Conservation (phyloP, 176 grass and related monocot species). For the Oryza meyeriana region DNA sequence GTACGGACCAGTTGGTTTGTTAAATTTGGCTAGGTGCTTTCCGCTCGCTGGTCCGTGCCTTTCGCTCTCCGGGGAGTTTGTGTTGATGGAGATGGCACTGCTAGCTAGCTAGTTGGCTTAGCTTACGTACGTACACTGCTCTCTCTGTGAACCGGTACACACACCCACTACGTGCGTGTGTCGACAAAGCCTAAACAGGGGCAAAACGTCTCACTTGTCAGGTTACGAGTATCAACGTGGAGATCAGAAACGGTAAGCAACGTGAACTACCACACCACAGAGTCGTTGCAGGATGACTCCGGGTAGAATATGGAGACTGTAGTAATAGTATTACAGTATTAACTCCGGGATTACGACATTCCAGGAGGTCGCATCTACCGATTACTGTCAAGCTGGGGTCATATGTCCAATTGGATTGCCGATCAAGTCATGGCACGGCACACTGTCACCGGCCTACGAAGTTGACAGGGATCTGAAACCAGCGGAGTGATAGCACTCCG, state of each 20-base stretch:
- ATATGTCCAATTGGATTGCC: slow-evolving; percentile 2
- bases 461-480: slow-evolving; percentile 32
- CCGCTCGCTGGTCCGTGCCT: background rate
- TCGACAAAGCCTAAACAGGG: background rate
- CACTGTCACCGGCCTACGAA: background rate
- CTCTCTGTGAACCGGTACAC: background rate
- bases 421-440: slow-evolving; percentile 16
- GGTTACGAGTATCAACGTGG: background rate
- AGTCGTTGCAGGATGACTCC: background rate
- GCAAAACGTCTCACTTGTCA: background rate
- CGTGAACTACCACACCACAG: background rate
- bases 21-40: slow-evolving; percentile 1
- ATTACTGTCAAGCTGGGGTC: background rate
- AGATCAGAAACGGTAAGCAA: too few species aligned
- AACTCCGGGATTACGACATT: background rate
- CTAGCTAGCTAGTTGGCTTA: slow-evolving; percentile 3
- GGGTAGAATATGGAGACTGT: background rate
- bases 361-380: background rate
- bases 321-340: background rate
- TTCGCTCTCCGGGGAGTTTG: slow-evolving; percentile 48
- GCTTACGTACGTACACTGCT: slow-evolving; percentile 30
- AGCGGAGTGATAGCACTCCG: background rate
- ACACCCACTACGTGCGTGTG: background rate
- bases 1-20: slow-evolving; percentile 14
- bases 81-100: slow-evolving; percentile 37